Conservation (phyloP, 768 basidiomycete genomes). For the Podaxis sp. region DNA sequence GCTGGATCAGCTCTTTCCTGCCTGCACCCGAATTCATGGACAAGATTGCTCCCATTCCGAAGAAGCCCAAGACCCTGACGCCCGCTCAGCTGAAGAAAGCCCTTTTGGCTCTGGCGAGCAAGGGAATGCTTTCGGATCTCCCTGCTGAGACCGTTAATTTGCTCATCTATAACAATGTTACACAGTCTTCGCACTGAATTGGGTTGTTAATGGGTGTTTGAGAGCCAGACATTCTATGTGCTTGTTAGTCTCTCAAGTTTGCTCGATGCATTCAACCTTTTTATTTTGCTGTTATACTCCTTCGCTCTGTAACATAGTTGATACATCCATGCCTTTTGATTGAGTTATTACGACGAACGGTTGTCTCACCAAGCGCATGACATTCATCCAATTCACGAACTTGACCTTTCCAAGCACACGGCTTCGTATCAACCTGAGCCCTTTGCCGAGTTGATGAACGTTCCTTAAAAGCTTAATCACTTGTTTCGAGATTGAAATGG, state of each 20-base stretch:
- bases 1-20: constrained; percentile 56
- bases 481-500: background rate
- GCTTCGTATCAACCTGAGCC: too few relatives aligned
- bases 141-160: constrained; percentile 62
- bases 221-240: background rate
- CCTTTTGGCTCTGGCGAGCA: constrained; percentile 58
- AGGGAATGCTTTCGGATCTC: constrained; percentile 47
- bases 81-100: constrained; percentile 79
- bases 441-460: background rate
- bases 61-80: constrained; percentile 43
- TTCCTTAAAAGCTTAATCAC: background rate
- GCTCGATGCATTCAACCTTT: background rate
- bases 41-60: constrained; percentile 42
- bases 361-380: background rate
- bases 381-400: too few relatives aligned
- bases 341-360: background rate
- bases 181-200: constrained; percentile 23
- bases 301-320: background rate
- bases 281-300: background rate
- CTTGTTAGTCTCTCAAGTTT: background rate
- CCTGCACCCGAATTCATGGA: constrained; percentile 52
- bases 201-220: background rate
- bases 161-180: constrained; percentile 83
- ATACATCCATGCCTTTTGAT: background rate
- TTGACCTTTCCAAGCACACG: too few relatives aligned